Base-by-base conservation (phyloP, 371 early-diverging fungal species). In the Lichtheimia ornata region DNA sequence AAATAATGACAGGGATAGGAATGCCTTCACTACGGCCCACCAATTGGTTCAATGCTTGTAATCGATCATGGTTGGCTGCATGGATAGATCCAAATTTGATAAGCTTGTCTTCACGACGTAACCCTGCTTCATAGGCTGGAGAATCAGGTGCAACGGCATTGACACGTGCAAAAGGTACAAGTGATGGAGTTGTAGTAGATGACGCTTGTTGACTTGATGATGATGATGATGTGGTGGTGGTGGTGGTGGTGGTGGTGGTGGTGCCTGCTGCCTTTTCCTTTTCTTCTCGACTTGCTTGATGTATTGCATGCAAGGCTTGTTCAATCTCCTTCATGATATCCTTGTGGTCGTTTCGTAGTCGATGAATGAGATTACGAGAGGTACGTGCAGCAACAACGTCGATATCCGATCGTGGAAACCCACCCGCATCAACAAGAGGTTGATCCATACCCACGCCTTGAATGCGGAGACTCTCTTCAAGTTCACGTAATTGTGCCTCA, bases 331-430 rank as follows among this genome's bases (percentile, higher is more conserved):
- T 30, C 90, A 92, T 93, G 49, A 89, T 63, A 0, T 61, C 81
- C 58, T 81, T 84, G 53, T 83, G 81, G 66, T 95, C 96, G 68
- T 94, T 94, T 3, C 74, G 66, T 41, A 79, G 73, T 70, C 90
- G 79, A 49, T 87, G 82, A 22, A 95, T 84, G 45, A 72, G 61
- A 43, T 81, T 73, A 4, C 96, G 85, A 0, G 85, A 77, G 15
- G 68, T 72, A 28, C 82, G 63, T 15, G 70, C 83, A 1, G 88
- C 76, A 27, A 86, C 88, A 0, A 97, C 82, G 66, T 97, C 97
- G 14, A 97, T 71, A 73, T 96, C 96, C 14, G 88, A 74, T 24
- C 94, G 84, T 5, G 97, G 97, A 65, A 91, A 97, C 0, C 96
- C 96, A 11, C 80, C 70, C 3, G 63, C 42, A 67, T 94, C 96